A percentile compares a stretch with the other conserved stretches of the same genome.
phyloP scores from a whole-genome alignment of 306 rosid genomes.

The Rosa lucieae region DNA sequence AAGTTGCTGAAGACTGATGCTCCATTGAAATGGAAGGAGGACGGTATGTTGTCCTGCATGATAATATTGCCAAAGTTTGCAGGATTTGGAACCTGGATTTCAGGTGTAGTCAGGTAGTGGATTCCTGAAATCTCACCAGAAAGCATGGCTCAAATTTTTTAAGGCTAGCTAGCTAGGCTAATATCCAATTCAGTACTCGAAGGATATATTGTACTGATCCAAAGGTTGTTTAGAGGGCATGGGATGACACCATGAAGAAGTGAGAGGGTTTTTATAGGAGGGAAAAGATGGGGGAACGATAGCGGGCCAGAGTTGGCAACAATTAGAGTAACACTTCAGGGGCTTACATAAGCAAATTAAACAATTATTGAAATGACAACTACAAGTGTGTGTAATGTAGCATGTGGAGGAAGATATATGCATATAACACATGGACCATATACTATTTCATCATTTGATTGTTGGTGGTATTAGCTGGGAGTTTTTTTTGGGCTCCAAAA shows the following conservation, averaged over 20 bases:
- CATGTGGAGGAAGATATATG: conserved; percentile 37
- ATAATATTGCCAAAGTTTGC: conserved; percentile 26
- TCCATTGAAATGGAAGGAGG: conserved; percentile 29
- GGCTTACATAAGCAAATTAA: conserved; percentile 49
- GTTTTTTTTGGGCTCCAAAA: neutral
- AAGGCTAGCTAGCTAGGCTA: neutral
- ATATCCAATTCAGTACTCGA: neutral
- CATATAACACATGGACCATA: conserved; percentile 15
- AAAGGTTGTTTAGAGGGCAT: conserved; percentile 25
- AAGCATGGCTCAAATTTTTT: conserved; percentile 44
- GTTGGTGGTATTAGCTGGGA: conserved; percentile 3
- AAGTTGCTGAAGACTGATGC: conserved; percentile 29
- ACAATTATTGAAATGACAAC: conserved; percentile 48
- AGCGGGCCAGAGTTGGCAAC: conserved; percentile 44
- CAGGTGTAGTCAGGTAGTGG: conserved; percentile 37
- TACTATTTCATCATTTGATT: conserved; percentile 22
- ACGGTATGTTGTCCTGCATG: conserved; percentile 39
- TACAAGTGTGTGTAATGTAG: conserved; percentile 32
- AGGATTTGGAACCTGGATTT: conserved; percentile 39
- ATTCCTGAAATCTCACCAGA: conserved; percentile 56
- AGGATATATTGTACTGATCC: conserved; percentile 16
- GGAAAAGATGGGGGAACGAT: conserved; percentile 21
- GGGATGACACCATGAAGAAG: conserved; percentile 29
- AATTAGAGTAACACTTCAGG: conserved; percentile 32
- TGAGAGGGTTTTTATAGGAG: conserved; percentile 55